Conservation (phyloP, 371 early-diverging fungal species). For the Choanephora cucurbitarum region DNA sequence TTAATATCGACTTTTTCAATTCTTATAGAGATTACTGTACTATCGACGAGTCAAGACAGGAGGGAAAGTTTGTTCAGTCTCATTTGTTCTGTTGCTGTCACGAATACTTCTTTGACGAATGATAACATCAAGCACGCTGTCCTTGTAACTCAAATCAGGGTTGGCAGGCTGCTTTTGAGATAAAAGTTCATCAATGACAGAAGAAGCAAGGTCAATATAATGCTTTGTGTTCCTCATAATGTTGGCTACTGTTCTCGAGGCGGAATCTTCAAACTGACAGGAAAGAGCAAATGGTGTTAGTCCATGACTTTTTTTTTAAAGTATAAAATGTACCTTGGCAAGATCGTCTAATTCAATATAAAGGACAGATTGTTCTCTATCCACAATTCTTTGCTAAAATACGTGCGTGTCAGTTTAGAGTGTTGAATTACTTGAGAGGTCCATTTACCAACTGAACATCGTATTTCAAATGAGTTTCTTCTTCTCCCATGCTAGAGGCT, state of each 20-base stretch:
- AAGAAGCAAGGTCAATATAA: slow-evolving; percentile 78
- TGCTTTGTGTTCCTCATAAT: slow-evolving; percentile 85
- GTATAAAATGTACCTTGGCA: slow-evolving; percentile 31
- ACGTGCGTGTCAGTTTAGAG: too few relatives aligned
- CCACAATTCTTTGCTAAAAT: slow-evolving; percentile 61
- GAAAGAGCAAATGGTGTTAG: neutral
- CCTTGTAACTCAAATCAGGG: slow-evolving; percentile 68
- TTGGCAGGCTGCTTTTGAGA: slow-evolving; percentile 63
- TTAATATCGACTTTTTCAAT: too few relatives aligned
- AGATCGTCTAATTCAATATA: slow-evolving; percentile 67
- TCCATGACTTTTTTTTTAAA: neutral
- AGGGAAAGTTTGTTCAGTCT: slow-evolving; percentile 65
- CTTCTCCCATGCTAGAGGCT: slow-evolving; percentile 30
- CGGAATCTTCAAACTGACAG: slow-evolving; percentile 38
- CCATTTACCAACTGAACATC: slow-evolving; percentile 39
- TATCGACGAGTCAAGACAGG: slow-evolving; percentile 84
- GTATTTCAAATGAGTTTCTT: slow-evolving; percentile 29
- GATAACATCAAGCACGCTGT: slow-evolving; percentile 88
- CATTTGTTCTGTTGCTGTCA: slow-evolving; percentile 57
- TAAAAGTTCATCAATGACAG: slow-evolving; percentile 56
- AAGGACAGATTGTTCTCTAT: slow-evolving; percentile 57
- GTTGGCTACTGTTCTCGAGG: slow-evolving; percentile 46
- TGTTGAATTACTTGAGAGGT: too few relatives aligned
- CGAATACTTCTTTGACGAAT: slow-evolving; percentile 82
- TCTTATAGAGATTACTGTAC: slow-evolving; percentile 57